Evolutionary conservation across 345 rosid species (phyloP), one percentile per base, ranked within the genome.

Genomic region (Brassica cretica): DNA sequence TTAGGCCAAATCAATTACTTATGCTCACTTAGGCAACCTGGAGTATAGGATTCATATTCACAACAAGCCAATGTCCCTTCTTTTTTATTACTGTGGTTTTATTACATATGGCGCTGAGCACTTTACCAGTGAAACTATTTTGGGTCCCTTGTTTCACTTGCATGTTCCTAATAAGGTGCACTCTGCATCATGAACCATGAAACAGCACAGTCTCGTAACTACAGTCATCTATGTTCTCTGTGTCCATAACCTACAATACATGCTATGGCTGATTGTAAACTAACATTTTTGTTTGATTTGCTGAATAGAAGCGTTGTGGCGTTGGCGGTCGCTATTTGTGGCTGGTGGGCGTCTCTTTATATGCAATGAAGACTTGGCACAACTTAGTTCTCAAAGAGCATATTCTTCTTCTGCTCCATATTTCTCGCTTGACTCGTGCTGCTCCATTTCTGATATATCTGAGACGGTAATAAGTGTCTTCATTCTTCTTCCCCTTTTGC

Each of bases 261-360:
- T 16, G 56, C 30, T 68, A 32, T 18, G 53, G 8, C 53, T 79
- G 35, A 51, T 51, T 11, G 8, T 7, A 61, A 5, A 62, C 33
- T 16, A 60, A 59, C 51, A 66, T 9, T 44, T 58, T 66, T 58
- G 53, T 65, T 3, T 71, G 0, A 6, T 66, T 32, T 30, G 32
- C 33, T 41, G 62, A 80, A 82, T 86, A 92, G 98, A 80, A 33
- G 87, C 72, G 32, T 65, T 88, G 2, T 90, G 98, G 98, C 63
- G 78, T 61, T 71, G 82, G 71, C 84, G 97, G 82, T 90, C 97
- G 6, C 80, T 94, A 58, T 86, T 92, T 84, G 87, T 94, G 55
- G 83, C 84, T 64, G 84, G 84, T 81, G 85, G 83, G 37, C 83
- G 83, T 70, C 78, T 92, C 75, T 82, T 94, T 73, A 70, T 94